Base-by-base conservation (phyloP, 768 basidiomycete genomes). In the Trichaptum fuscoviolaceum region DNA sequence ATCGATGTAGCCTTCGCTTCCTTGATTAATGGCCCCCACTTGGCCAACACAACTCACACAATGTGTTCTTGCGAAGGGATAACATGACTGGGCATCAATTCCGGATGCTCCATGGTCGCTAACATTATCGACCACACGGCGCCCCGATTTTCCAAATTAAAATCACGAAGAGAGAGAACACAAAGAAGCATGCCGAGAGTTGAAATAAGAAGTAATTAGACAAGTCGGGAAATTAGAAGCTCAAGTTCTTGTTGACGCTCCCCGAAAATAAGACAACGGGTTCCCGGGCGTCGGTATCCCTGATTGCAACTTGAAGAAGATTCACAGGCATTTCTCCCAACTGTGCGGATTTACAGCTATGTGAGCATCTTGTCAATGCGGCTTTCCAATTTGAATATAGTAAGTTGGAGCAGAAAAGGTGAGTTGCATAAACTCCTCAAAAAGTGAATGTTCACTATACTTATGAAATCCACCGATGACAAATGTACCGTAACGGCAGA, bases 161-260 rank as follows among this genome's bases (percentile, higher is more conserved):
- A 52, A 5, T 52, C 20, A 3, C 42, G 42, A 52, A 52, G 42
- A 52, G 42, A 52, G 20, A 52, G 15, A 52, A 52, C 15, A 52
- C 42, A 20, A 52, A 52, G 42, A 52, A 52, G 42, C 15, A 15
- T 52, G 42, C 42, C 42, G 42, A 52, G 42, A 52, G 42, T 4
- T 52, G 42, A 52, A 52, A 52, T 52, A 52, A 52, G 42, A 12
- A 52, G 42, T 52, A 52, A 52, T 52, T 52, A 52, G 42, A 52
- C 42, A 52, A 52, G 42, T 52, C 12, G 42, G 42, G 42, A 12
- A 52, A 52, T 52, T 52, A 12, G 42, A 52, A 52, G 42, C 42
- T 12, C 20, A 20, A 15, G 42, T 4, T 20, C 12, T 52, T 12
- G 15, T 52, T 12, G 42, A 52, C 42, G 42, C 42, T 4, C 42